Percentiles rank a stretch among this genome's conserved stretches.
Evolutionary conservation across 306 rosid species (phyloP).

Genomic region (Medicago lupulina): DNA sequence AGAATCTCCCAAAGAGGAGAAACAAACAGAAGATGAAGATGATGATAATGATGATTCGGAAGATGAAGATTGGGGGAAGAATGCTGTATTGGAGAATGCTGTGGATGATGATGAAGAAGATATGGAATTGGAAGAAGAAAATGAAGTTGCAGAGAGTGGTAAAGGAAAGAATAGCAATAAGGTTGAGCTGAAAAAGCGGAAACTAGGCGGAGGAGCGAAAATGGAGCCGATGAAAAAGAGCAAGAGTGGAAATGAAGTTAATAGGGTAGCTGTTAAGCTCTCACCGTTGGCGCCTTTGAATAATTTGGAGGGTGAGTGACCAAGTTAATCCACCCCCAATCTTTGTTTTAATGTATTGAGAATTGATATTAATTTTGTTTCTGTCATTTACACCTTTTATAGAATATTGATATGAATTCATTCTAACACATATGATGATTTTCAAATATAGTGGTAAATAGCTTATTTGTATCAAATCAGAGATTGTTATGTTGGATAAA

Average conservation of each 20-base stretch:
- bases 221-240: conserved; percentile 60
- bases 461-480: neutral
- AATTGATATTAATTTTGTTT: neutral
- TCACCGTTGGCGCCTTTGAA: conserved; percentile 45
- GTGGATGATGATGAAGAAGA: conserved; percentile 51
- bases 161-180: conserved; percentile 50
- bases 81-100: conserved; percentile 47
- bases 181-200: conserved; percentile 58
- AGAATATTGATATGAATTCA: neutral
- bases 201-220: conserved; percentile 45
- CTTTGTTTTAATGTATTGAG: neutral
- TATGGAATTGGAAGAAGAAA: conserved; percentile 56
- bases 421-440: neutral
- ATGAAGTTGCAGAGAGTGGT: conserved; percentile 34
- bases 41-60: conserved; percentile 60
- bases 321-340: neutral
- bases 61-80: conserved; percentile 83
- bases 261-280: conserved; percentile 41
- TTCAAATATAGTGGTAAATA: conserved; percentile 7
- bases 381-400: conserved; percentile 6
- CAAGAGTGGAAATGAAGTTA: conserved; percentile 52
- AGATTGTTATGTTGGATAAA: neutral
- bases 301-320: conserved; percentile 62
- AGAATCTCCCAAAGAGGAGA: conserved; percentile 35
- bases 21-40: conserved; percentile 42